Evolutionary conservation across 2,329 filamentous ascomycete genomes (phyloP).

Genomic region (Kalmusia sp.): DNA sequence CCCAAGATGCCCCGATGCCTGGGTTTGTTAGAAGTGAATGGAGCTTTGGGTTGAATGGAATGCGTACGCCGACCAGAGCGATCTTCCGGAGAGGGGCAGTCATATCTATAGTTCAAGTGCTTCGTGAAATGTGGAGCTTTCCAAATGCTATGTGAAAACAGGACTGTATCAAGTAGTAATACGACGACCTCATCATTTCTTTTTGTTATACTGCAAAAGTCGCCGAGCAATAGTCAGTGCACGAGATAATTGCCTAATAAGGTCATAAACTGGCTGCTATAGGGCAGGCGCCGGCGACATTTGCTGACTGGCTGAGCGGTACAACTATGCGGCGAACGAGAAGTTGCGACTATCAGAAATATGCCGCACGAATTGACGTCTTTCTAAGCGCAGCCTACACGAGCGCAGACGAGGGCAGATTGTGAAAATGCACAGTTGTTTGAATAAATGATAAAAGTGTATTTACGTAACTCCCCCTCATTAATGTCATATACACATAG

Average conservation of each 20-base stretch:
- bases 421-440: not conserved
- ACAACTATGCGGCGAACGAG: not conserved
- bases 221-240: not conserved
- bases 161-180: not conserved
- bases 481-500: constrained; percentile 4
- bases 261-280: too few species aligned
- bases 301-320: not conserved
- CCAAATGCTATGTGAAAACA: too few species aligned
- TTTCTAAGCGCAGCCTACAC: not conserved
- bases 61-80: not conserved
- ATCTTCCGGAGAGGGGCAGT: not conserved
- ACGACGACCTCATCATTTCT: not conserved
- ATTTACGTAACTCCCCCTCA: not conserved
- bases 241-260: too few species aligned
- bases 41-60: not conserved
- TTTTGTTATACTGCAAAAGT: not conserved
- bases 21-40: too few species aligned
- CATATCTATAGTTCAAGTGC: not conserved
- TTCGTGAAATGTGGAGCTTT: not conserved
- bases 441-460: not conserved
- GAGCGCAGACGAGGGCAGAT: too few species aligned
- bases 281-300: not conserved
- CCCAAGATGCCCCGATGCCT: not conserved
- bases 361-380: too few species aligned
- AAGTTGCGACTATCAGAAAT: too few species aligned